Conservation (phyloP, 208 protist genomes). For the Phytomonas francai region DNA sequence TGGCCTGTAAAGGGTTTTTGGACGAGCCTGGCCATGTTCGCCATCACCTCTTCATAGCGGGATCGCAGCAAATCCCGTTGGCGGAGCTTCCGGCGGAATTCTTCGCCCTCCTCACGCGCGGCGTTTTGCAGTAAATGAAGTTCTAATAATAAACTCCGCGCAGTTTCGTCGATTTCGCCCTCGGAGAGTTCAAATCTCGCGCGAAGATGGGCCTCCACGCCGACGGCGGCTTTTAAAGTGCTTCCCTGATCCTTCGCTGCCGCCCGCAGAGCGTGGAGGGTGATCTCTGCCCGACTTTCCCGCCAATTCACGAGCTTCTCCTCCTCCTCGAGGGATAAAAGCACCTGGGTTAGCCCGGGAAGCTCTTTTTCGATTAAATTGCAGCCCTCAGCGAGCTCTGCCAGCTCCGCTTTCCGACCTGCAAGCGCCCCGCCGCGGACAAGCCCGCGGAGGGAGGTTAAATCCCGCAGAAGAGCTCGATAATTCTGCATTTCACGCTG, state of each 20-base stretch:
- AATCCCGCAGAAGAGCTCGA: slow-evolving; percentile 24
- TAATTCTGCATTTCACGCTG: slow-evolving; percentile 18
- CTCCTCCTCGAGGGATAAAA: slow-evolving; percentile 4
- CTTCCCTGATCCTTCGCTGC: slow-evolving; percentile 34
- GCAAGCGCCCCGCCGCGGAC: slow-evolving; percentile 8
- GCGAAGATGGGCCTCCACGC: slow-evolving; percentile 38
- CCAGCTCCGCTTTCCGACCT: slow-evolving; percentile 10
- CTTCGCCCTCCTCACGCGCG: slow-evolving; percentile 30
- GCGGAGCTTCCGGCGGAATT: slow-evolving; percentile 27
- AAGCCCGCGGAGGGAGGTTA: slow-evolving; percentile 20
- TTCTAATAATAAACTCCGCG: slow-evolving; percentile 35
- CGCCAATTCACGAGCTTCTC: slow-evolving; percentile 2
- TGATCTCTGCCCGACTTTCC: slow-evolving; percentile 19
- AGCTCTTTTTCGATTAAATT: slow-evolving; percentile 22
- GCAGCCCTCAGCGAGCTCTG: slow-evolving; percentile 5
- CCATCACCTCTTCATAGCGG: slow-evolving; percentile 51
- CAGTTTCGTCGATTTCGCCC: slow-evolving; percentile 31
- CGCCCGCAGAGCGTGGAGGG: slow-evolving; percentile 32
- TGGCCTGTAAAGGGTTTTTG: slow-evolving; percentile 29
- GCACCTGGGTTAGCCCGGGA: slow-evolving; percentile 11
- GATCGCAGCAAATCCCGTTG: slow-evolving; percentile 26
- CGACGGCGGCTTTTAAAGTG: slow-evolving; percentile 19
- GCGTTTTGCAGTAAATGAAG: slow-evolving; percentile 59
- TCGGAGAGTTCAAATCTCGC: slow-evolving; percentile 41
- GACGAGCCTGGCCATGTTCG: slow-evolving; percentile 18